Base-by-base conservation (phyloP, 169 alveolate genomes). In the Plasmodium berghei region DNA sequence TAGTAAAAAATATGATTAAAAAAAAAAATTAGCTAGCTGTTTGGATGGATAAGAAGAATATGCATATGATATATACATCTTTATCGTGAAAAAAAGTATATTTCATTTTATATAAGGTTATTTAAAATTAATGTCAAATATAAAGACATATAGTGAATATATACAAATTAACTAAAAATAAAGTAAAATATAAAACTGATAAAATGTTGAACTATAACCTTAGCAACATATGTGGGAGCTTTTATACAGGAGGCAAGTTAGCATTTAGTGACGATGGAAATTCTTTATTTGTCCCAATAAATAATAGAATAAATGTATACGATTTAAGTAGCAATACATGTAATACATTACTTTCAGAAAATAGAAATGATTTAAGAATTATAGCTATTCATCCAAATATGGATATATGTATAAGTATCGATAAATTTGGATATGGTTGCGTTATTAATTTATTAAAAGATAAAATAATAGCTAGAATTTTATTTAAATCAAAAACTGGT, bases 271-370 rank as follows among this genome's bases (percentile, higher is more conserved):
- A 58, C 0, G 87, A 67, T 61, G 97, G 95, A 18, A 87, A 93
- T 42, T 92, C 93, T 24, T 74, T 95, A 34, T 59, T 95, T 63
- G 94, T 96, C 24, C 97, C 97, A 1, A 96, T 95, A 34, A 97
- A 93, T 63, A 95, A 94, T 73, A 91, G 98, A 70, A 66, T 95
- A 55, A 91, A 92, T 52, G 92, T 95, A 6, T 93, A 94, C 59
- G 98, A 95, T 59, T 80, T 95, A 64, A 88, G 73, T 64, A 87
- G 90, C 40, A 94, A 93, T 62, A 91, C 89, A 72, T 89, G 96
- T 72, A 91, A 90, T 59, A 93, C 96, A 5, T 83, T 95, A 28
- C 56, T 83, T 40, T 93, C 96, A 24, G 97, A 95, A 88, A 74
- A 93, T 22, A 74, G 96, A 42, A 85, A 93, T 61, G 94, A 95